Conservation (phyloP, 73 alveolate genomes). For the Paramecium biaurelia region DNA sequence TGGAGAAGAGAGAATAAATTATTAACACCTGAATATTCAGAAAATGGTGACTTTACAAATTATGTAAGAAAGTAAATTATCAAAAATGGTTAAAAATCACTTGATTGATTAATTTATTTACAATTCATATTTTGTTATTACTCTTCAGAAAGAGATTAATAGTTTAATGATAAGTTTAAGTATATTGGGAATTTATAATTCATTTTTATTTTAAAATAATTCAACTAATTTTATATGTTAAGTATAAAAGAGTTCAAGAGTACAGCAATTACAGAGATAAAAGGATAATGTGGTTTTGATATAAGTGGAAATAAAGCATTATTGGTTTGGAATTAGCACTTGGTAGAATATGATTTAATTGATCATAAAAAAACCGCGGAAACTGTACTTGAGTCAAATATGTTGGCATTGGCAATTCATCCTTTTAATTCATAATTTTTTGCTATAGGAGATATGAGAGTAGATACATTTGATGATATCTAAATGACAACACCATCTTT, state of each 20-base stretch:
- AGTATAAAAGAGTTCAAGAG: not conserved
- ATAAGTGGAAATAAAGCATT: not conserved
- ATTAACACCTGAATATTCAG: not conserved
- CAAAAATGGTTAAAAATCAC: not conserved
- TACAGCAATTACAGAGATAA: not conserved
- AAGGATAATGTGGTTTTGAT: not conserved
- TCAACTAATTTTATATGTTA: not conserved
- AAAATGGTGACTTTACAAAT: not conserved
- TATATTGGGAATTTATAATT: not conserved
- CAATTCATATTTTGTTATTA: not conserved
- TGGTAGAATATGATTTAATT: not conserved
- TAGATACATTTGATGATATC: not conserved
- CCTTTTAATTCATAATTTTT: not conserved
- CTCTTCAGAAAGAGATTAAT: not conserved
- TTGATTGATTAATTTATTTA: not conserved
- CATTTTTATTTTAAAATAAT: not conserved
- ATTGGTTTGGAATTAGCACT: not conserved
- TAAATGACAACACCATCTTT: not conserved
- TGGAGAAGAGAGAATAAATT: not conserved
- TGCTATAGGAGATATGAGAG: constrained; percentile 9
- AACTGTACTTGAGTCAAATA: not conserved
- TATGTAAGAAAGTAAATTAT: not conserved
- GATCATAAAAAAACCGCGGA: not conserved
- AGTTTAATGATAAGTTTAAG: no score
- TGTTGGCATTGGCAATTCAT: not conserved